Evolutionary conservation across 2,329 filamentous ascomycete genomes (phyloP).

Genomic region (Colletotrichum sojae): DNA sequence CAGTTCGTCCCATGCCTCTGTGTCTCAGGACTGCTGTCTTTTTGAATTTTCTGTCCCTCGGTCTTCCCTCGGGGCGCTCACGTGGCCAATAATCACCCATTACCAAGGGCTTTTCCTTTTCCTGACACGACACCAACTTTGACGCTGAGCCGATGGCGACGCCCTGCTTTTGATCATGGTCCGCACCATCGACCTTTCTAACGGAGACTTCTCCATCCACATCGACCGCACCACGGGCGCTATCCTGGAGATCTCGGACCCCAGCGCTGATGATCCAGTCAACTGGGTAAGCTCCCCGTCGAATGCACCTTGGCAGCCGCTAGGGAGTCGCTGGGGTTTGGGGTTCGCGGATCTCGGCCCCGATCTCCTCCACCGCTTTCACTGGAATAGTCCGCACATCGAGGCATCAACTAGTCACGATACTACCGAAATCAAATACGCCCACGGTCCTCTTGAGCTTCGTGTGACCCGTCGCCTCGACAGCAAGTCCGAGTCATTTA

Average conservation of each 20-base stretch:
- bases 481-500: conserved; percentile 11
- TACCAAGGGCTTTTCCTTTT: too few species aligned
- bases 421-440: conserved; percentile 1
- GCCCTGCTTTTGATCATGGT: conserved; percentile 13
- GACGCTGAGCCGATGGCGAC: not conserved
- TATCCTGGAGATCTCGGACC: conserved; percentile 30
- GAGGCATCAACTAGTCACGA: conserved; percentile 7
- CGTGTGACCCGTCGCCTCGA: conserved; percentile 23
- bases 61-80: too few species aligned
- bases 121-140: not conserved
- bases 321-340: conserved; percentile 38
- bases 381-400: conserved; percentile 33
- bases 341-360: conserved; percentile 33
- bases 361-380: conserved; percentile 26
- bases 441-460: conserved; percentile 24
- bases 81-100: too few species aligned
- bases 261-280: conserved; percentile 1
- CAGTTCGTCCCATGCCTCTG: too few species aligned
- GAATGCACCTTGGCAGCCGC: conserved; percentile 39
- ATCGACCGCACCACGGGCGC: conserved; percentile 28
- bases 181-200: conserved; percentile 25
- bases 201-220: conserved; percentile 28
- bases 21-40: too few species aligned
- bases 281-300: conserved; percentile 38
- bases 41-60: too few species aligned